Base-by-base conservation (phyloP, 768 basidiomycete genomes). In the Auricularia cornea region DNA sequence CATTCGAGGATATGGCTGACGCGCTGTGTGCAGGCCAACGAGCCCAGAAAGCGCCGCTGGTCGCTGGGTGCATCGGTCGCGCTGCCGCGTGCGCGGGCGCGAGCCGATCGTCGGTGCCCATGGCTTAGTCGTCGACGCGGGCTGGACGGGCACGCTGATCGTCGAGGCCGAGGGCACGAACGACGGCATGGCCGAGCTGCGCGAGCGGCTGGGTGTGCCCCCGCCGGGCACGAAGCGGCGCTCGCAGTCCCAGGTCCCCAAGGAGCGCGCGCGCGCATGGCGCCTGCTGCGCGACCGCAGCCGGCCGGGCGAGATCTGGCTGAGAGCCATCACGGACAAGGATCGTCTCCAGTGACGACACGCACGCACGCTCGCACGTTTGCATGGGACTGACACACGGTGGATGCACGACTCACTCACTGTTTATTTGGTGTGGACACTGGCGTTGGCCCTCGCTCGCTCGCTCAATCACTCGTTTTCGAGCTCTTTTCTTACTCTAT, bases 111-210 rank as follows among this genome's bases (percentile, higher is more conserved):
- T 57, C 54, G 8, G 33, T 40, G 2, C 32, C 0, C 76, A 81
- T 2, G 79, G 78, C 20, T 78, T 85, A 61, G 80, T 80, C 48
- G 83, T 93, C 16, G 90, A 94, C 70, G 75, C 85, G 3, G 86
- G 88, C 48, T 94, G 92, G 92, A 89, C 86, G 68, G 92, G 92
- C 3, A 87, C 83, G 0, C 81, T 94, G 54, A 83, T 94, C 30
- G 82, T 94, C 29, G 92, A 94, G 77, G 85, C 89, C 12, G 90
- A 93, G 71, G 91, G 91, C 41, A 94, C 92, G 51, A 89, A 92
- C 70, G 92, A 94, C 69, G 85, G 88, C 11, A 80, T 92, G 29
- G 84, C 82, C 23, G 92, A 93, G 73, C 77, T 94, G 65, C 88
- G 88, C 67, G 81, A 79, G 59, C 82, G 91, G 3, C 81, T 81